Evolutionary conservation across 768 basidiomycete species (phyloP), one percentile per base, ranked within the genome.

Genomic region (Auriculariales sp.): DNA sequence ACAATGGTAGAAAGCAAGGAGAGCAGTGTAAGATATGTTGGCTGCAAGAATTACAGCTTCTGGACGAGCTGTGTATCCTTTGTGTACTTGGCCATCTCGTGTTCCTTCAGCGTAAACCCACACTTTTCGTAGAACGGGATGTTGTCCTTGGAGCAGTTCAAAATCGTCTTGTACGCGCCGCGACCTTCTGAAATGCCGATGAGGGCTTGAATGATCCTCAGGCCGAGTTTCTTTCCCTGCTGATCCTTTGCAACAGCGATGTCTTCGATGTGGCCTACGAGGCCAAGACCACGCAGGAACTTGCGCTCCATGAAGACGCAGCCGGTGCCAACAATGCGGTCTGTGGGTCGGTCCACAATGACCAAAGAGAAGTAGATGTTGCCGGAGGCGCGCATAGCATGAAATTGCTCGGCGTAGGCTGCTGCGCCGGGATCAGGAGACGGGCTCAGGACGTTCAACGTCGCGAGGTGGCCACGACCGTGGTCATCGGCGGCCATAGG

Each of bases 61-160:
- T 44, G 39, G 6, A 44, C 22, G 19, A 22, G 14, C 39, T 19
- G 39, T 10, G 39, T 44, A 19, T 44, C 39, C 19, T 44, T 44
- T 22, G 77, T 72, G 56, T 81, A 81, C 59, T 75, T 80, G 24
- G 76, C 78, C 93, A 98, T 98, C 65, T 95, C 88, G 58, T 76
- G 80, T 66, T 93, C 93, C 66, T 92, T 94, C 69, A 81, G 83
- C 64, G 76, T 72, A 59, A 69, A 95, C 19, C 94, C 94, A 62
- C 94, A 99, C 66, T 98, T 98, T 64, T 90, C 72, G 64, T 99
- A 99, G 69, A 99, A 99, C 7, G 87, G 86, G 54, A 92, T 83
- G 57, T 99, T 99, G 49, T 73, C 71, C 53, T 89, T 79, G 61
- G 75, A 88, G 63, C 95, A 99, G 63, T 99, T 94, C 61, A 99